These are phyloP conservation scores for button mushroom (Agaricus bisporus) DNA, from an alignment of 768 basidiomycete genomes.

Conservation along the genomic window DNA sequence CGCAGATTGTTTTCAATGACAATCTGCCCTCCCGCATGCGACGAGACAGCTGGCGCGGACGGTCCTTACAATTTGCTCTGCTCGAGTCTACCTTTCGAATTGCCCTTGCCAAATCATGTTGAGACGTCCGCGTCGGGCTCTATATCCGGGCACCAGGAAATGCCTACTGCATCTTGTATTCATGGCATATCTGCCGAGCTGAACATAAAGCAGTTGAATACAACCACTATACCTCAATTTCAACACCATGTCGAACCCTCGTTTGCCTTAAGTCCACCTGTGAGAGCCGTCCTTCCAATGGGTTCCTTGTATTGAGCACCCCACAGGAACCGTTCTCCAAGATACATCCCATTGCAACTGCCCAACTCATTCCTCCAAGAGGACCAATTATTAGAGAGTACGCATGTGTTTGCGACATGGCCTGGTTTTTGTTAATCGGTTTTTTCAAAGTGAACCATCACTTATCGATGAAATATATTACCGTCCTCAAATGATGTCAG, in stretches of 20 bases:
- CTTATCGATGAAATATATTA: background rate
- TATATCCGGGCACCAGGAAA: background rate
- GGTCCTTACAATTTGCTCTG: background rate
- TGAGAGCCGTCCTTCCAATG: background rate
- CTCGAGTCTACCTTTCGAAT: background rate
- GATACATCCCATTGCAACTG: constrained; percentile 6
- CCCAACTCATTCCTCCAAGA: constrained; percentile 9
- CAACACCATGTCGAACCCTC: background rate
- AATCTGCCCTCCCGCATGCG: too few species aligned
- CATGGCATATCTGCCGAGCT: background rate
- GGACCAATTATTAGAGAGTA: constrained; percentile 4
- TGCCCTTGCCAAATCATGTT: background rate
- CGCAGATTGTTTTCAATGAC: too few species aligned
- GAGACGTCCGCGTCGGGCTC: background rate
- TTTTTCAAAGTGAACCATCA: background rate
- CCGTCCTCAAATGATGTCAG: constrained; percentile 1
- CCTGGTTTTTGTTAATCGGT: background rate
- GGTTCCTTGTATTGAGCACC: background rate
- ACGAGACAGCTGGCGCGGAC: too few species aligned
- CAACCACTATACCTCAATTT: too few species aligned
- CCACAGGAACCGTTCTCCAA: background rate
- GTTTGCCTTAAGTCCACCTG: background rate
- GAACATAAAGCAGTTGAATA: background rate
- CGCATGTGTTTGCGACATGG: background rate
- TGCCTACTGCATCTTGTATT: background rate